Evolutionary conservation across 2,329 filamentous ascomycete species (phyloP), one percentile per base, ranked within the genome.

Genomic region (Penicillium sp.): DNA sequence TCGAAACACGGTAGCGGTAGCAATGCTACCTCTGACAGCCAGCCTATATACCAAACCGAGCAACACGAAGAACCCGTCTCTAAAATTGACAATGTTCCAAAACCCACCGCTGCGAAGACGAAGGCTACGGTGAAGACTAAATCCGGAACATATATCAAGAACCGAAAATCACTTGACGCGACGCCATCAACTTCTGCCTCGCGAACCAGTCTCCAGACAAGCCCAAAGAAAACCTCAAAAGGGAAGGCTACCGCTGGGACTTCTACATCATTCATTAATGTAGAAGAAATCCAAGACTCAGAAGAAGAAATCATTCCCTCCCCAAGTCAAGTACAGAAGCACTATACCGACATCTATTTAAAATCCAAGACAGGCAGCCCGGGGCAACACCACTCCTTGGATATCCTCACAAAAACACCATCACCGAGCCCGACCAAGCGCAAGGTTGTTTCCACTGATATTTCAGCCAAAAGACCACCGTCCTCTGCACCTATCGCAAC

Each of bases 1-100:
- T 85, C 84, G 55, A 85, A 85, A 67, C 74, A 80, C 50, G 62
- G 62, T 26, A 57, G 44, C 39, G 62, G 62, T 24, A 57, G 44
- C 40, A 38, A 35, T 37, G 10, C 24, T 64, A 68, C 34, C 5
- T 32, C 24, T 35, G 39, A 16, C 26, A 39, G 20, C 50, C 26
- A 57, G 35, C 34, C 37, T 40, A 20, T 31, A 42, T 16, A 9
- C 26, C 34, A 50, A 43, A 1, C 29, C 32, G 34, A 29, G 14
- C n/a, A 49, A 40, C 31, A 26, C 5, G 31, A 48, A 18, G 14
- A 45, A 8, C 7, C 22, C 8, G 32, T 10, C 16, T 26, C 31
- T 31, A 32, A 26, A 35, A 32, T 18, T 4, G 14, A n/a, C 39
- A 26, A 37, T 10, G 20, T 8, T 20, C 20, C 38, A 43, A 48